Evolutionary conservation across 1,139 yeast species (phyloP).

Genomic region (Kurtzmaniella quercitrusa): DNA sequence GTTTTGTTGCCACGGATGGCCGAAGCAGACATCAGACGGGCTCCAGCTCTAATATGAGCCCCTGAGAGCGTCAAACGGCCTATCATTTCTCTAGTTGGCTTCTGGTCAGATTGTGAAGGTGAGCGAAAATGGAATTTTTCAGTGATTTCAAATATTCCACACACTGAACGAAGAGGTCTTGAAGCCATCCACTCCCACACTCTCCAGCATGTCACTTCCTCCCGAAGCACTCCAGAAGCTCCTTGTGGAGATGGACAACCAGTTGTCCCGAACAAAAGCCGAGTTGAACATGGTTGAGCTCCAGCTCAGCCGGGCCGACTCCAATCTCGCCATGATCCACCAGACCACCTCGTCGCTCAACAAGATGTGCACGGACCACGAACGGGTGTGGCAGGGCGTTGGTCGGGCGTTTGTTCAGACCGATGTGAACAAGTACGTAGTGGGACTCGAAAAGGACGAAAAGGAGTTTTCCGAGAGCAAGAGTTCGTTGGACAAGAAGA

Average conservation of each 20-base stretch:
- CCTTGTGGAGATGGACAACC: conserved; percentile 60
- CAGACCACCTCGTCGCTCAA: conserved; percentile 54
- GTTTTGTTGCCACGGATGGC: conserved; percentile 25
- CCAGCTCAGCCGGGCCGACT: conserved; percentile 53
- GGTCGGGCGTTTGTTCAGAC: conserved; percentile 67
- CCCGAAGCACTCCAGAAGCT: conserved; percentile 51
- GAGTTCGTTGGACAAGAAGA: conserved; percentile 61
- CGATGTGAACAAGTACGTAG: conserved; percentile 43
- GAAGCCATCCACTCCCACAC: neutral
- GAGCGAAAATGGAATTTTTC: neutral
- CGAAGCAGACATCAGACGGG: neutral
- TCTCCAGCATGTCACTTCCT: conserved; percentile 31
- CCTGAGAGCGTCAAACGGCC: neutral
- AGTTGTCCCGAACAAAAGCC: conserved; percentile 54
- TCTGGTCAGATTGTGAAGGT: neutral
- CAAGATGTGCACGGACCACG: conserved; percentile 31
- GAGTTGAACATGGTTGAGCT: conserved; percentile 61
- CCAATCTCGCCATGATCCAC: conserved; percentile 55
- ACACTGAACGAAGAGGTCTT: conserved; percentile 7
- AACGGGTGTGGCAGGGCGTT: conserved; percentile 76
- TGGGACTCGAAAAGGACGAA: conserved; percentile 48
- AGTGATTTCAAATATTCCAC: neutral
- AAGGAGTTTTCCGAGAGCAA: conserved; percentile 53
- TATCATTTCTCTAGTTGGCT: neutral
- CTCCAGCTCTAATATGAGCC: neutral